phyloP scores from a whole-genome alignment of 2,329 filamentous ascomycete genomes.

The Botryotinia calthae region DNA sequence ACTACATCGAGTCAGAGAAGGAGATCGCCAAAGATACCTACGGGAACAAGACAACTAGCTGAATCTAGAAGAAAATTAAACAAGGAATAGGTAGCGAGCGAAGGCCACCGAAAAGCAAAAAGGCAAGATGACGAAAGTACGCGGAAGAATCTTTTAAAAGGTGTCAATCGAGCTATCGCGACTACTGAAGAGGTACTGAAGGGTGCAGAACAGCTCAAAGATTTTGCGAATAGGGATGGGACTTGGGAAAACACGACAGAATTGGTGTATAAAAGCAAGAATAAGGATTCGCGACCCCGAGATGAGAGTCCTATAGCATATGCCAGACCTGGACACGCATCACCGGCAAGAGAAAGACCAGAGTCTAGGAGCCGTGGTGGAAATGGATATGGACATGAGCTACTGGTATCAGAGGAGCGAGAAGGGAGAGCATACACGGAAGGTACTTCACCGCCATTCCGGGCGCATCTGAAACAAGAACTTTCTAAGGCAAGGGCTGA shows the following conservation, averaged over 20 bases:
- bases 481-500: background rate
- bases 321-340: background rate
- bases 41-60: background rate
- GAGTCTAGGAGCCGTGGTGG: background rate
- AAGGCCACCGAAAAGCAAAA: background rate
- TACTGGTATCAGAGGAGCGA: background rate
- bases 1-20: background rate
- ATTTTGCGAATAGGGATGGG: background rate
- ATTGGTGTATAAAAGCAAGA: background rate
- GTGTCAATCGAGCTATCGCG: background rate
- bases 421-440: background rate
- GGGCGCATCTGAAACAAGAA: background rate
- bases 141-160: background rate
- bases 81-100: background rate
- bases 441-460: background rate
- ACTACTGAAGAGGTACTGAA: background rate
- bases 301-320: background rate
- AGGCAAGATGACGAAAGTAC: background rate
- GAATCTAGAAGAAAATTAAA: constrained; percentile 10
- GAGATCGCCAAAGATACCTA: constrained; percentile 3
- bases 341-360: background rate
- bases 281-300: background rate
- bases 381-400: background rate
- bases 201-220: background rate
- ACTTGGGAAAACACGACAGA: background rate